Percentiles rank a stretch among this genome's conserved stretches.
phyloP scores from a whole-genome alignment of 2,329 filamentous ascomycete species.

The Truncatella angustata region DNA sequence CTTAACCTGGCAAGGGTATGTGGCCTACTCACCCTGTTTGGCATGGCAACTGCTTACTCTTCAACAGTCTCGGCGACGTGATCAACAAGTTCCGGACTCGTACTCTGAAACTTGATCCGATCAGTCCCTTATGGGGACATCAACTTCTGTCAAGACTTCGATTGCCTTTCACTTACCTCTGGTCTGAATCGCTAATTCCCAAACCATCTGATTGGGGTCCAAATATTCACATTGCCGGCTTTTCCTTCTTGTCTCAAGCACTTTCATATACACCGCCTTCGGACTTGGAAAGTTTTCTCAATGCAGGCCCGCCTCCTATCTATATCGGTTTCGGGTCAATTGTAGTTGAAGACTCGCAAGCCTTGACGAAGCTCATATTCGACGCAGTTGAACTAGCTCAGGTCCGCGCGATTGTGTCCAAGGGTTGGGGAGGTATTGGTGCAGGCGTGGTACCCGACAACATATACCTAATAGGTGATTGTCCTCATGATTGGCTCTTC shows the following conservation, averaged over 20 bases:
- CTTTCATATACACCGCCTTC: constrained; percentile 50
- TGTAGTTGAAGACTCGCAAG: constrained; percentile 48
- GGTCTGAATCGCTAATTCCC: constrained; percentile 65
- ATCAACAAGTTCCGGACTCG: constrained; percentile 62
- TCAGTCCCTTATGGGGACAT: constrained; percentile 66
- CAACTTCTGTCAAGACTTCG: constrained; percentile 60
- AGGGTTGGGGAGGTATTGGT: constrained; percentile 66
- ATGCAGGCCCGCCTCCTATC: constrained; percentile 53
- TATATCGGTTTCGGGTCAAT: constrained; percentile 70
- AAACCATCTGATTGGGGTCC: constrained; percentile 62
- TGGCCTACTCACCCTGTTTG: neutral
- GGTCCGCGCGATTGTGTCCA: constrained; percentile 60
- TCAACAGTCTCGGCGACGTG: constrained; percentile 57
- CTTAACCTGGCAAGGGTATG: constrained; percentile 68
- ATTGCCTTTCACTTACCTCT: constrained; percentile 70
- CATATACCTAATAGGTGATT: constrained; percentile 64
- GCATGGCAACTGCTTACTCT: neutral
- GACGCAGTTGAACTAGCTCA: constrained; percentile 54
- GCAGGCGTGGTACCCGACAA: constrained; percentile 54
- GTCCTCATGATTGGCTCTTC: constrained; percentile 68
- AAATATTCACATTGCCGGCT: constrained; percentile 60
- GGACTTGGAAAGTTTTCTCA: constrained; percentile 40
- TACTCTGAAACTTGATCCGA: constrained; percentile 59
- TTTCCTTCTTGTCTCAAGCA: constrained; percentile 57
- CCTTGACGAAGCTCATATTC: constrained; percentile 57